phyloP scores from a whole-genome alignment of 495 filamentous ascomycete genomes.

The Neurospora sublineolata region DNA sequence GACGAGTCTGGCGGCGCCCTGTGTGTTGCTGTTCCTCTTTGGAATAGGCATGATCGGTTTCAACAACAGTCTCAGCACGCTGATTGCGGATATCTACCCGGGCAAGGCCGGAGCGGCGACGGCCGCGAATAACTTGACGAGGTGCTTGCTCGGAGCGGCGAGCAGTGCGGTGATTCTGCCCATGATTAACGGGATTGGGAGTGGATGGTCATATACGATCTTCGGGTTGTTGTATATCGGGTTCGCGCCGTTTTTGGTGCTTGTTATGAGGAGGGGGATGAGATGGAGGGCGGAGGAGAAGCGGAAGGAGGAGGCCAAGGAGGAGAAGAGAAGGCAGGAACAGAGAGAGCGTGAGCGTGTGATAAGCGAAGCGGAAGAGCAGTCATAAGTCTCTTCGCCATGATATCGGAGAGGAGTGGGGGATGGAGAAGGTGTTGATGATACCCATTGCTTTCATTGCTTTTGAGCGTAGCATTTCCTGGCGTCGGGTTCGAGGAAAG shows the following conservation, averaged over 20 bases:
- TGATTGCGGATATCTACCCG: slow-evolving; percentile 58
- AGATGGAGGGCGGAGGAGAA: slow-evolving; percentile 23
- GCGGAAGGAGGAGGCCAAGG: neutral
- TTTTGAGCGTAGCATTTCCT: neutral
- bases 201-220: slow-evolving; percentile 62
- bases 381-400: neutral
- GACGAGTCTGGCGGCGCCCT: slow-evolving; percentile 11
- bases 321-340: neutral
- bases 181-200: slow-evolving; percentile 53
- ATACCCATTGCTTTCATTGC: neutral
- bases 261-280: slow-evolving; percentile 28
- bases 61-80: slow-evolving; percentile 37
- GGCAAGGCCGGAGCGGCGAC: slow-evolving; percentile 50
- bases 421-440: neutral
- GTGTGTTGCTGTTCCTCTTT: slow-evolving; percentile 45
- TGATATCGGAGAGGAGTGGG: neutral
- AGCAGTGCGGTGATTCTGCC: slow-evolving; percentile 53
- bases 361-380: neutral
- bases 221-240: slow-evolving; percentile 43
- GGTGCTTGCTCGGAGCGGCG: slow-evolving; percentile 57
- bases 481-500: neutral
- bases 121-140: slow-evolving; percentile 58
- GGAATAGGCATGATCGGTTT: slow-evolving; percentile 38
- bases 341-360: neutral
- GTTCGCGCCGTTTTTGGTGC: slow-evolving; percentile 41